Evolutionary conservation across 768 basidiomycete species (phyloP).

Genomic region (Dictyophora rubrovolvata): DNA sequence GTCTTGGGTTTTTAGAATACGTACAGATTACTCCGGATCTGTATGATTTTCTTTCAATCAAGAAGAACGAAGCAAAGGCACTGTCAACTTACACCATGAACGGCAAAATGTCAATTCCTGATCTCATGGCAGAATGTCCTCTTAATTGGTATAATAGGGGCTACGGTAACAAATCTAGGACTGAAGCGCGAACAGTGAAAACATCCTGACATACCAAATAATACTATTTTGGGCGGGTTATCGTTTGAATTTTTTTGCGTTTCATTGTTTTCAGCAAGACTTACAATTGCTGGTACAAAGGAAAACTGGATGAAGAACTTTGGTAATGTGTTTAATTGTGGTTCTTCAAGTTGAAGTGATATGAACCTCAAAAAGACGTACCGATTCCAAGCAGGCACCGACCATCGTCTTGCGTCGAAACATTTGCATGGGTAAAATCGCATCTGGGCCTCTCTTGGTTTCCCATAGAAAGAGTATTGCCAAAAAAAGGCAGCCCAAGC

Average conservation of each 20-base stretch:
- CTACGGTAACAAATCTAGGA: slow-evolving; percentile 7
- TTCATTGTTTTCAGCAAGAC: not conserved
- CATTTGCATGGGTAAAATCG: slow-evolving; percentile 28
- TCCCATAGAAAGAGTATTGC: not conserved
- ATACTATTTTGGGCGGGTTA: slow-evolving; percentile 1
- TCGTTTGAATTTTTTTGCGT: not conserved
- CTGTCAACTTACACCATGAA: slow-evolving; percentile 24
- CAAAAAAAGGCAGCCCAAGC: not conserved
- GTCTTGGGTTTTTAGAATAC: not conserved
- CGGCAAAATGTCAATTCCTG: slow-evolving; percentile 31
- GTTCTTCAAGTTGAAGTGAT: too few species aligned
- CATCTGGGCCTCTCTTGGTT: slow-evolving; percentile 16
- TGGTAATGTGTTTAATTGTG: too few species aligned
- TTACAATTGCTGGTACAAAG: slow-evolving; percentile 14
- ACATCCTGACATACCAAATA: not conserved
- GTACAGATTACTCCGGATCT: not conserved
- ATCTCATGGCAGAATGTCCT: slow-evolving; percentile 25
- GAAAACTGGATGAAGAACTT: slow-evolving; percentile 15
- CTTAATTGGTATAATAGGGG: slow-evolving; percentile 24
- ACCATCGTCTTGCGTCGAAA: slow-evolving; percentile 22
- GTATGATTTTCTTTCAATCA: slow-evolving; percentile 12
- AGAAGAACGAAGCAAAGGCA: slow-evolving; percentile 6
- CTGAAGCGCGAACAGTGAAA: not conserved
- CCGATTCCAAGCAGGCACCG: slow-evolving; percentile 20
- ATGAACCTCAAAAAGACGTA: not conserved